phyloP scores from a whole-genome alignment of 208 protist genomes.

The Trypanosoma platydactyli region DNA sequence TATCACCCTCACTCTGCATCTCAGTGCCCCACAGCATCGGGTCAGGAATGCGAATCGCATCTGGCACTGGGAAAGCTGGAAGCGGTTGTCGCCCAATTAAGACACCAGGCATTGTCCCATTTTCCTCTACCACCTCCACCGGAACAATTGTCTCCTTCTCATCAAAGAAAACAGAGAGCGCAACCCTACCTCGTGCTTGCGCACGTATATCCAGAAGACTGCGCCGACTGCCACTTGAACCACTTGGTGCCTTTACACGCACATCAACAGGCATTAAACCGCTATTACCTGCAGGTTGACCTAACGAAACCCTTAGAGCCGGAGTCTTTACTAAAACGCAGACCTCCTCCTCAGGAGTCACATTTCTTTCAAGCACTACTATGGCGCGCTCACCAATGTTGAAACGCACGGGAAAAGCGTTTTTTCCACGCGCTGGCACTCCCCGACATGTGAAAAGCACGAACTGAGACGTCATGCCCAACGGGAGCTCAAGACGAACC shows the following conservation, averaged over 20 bases:
- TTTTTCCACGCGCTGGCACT: slow-evolving; percentile 45
- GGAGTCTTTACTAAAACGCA: slow-evolving; percentile 6
- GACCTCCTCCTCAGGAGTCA: slow-evolving; percentile 5
- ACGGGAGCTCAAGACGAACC: slow-evolving; percentile 40
- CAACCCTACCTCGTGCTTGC: slow-evolving; percentile 11
- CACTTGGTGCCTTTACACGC: slow-evolving; percentile 18
- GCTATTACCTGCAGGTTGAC: not conserved
- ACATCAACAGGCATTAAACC: slow-evolving; percentile 20
- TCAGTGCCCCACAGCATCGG: slow-evolving; percentile 18
- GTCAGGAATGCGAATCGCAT: slow-evolving; percentile 27
- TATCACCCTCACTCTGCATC: not conserved
- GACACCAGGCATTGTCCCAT: slow-evolving; percentile 54
- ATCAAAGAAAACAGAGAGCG: slow-evolving; percentile 27
- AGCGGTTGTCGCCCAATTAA: slow-evolving; percentile 62
- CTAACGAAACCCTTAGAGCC: slow-evolving; percentile 3
- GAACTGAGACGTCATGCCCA: slow-evolving; percentile 48
- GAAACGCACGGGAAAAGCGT: slow-evolving; percentile 51
- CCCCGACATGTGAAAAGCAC: slow-evolving; percentile 68
- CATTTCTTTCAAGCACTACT: slow-evolving; percentile 47
- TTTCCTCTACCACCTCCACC: slow-evolving; percentile 49
- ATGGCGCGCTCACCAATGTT: slow-evolving; percentile 64
- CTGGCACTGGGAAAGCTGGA: slow-evolving; percentile 34
- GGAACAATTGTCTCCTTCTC: slow-evolving; percentile 41
- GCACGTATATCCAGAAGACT: slow-evolving; percentile 23
- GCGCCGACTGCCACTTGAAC: not conserved